Evolutionary conservation across 768 basidiomycete species (phyloP), one percentile per base, ranked within the genome.

Genomic region (Xerocomellus amylosporus): DNA sequence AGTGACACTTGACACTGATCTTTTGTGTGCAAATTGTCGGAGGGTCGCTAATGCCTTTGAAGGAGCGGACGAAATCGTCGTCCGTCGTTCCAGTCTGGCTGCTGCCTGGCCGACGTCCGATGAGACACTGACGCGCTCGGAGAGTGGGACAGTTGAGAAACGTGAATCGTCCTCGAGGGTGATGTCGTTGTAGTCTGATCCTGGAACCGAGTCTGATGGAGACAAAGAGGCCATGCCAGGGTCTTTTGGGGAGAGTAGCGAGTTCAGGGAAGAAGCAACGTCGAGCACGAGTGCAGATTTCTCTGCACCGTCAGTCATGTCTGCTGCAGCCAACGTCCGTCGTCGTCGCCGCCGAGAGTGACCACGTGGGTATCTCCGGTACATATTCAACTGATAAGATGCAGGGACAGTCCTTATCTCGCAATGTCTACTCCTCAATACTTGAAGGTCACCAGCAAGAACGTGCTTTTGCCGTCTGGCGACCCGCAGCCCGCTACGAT

Each of bases 131-230:
- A 66, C 66, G 36, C 70, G 70, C 45, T 71, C 70, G 34, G 66
- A 67, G 39, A 82, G 74, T 3, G 78, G 63, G 37, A 85, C 75
- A 13, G 75, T 82, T 1, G 81, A 83, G 58, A 84, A 84, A 17
- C 73, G 77, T 2, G 74, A 61, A 46, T 77, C 73, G 62, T 79
- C 76, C 58, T 73, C 80, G 60, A 71, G 57, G n/a, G 58, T 51
- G 41, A 84, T 75, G 52, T 88, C 86, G 58, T 85, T 86, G 61
- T 86, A 80, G 59, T 87, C 86, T 17, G 84, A 79, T 47, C 79
- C 79, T 5, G 81, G 76, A 26, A 80, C 64, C 20, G 83, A 86
- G 49, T 73, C 72, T 66, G 59, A 61, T 17, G 68, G 65, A 43
- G 67, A 69, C 51, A 62, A 58, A 54, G 49, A 60, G 58, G 56